A percentile compares a stretch with the other conserved stretches of the same genome.
Evolutionary conservation across 2,329 filamentous ascomycete species (phyloP).

Genomic region (Macrophomina tecta): DNA sequence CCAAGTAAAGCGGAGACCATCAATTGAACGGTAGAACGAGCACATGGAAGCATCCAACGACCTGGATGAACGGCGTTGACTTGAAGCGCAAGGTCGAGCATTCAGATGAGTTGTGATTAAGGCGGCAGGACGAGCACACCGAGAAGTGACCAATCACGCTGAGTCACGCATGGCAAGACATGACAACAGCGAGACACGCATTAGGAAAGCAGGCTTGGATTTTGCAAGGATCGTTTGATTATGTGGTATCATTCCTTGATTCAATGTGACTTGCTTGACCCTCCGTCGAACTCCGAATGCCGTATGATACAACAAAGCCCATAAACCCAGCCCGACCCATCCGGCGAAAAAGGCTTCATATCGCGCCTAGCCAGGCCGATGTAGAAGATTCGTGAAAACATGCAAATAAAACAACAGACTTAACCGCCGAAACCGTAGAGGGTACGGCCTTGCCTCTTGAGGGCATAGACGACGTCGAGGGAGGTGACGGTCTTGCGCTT

Average conservation of each 20-base stretch:
- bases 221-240: constrained; percentile 23
- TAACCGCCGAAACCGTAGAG: constrained; percentile 92
- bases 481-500: constrained; percentile 81
- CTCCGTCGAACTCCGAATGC: constrained; percentile 27
- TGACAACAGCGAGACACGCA: too few species aligned
- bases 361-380: constrained; percentile 25
- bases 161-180: too few species aligned
- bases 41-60: too few species aligned
- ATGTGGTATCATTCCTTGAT: constrained; percentile 28
- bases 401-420: constrained; percentile 40
- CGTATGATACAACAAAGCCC: constrained; percentile 29
- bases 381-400: constrained; percentile 29
- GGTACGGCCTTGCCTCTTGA: constrained; percentile 71
- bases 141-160: too few species aligned
- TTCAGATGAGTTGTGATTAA: too few species aligned
- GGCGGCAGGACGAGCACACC: too few species aligned
- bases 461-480: constrained; percentile 67
- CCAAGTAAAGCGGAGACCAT: too few species aligned
- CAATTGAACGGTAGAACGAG: too few species aligned
- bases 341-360: constrained; percentile 25
- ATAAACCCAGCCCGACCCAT: constrained; percentile 27
- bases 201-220: not conserved
- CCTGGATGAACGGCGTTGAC: too few species aligned
- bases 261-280: constrained; percentile 28
- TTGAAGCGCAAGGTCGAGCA: too few species aligned